A percentile compares a stretch with the other conserved stretches of the same genome.
Conservation (phyloP, 2,329 filamentous ascomycete species). For the Biscogniauxia sp. region DNA sequence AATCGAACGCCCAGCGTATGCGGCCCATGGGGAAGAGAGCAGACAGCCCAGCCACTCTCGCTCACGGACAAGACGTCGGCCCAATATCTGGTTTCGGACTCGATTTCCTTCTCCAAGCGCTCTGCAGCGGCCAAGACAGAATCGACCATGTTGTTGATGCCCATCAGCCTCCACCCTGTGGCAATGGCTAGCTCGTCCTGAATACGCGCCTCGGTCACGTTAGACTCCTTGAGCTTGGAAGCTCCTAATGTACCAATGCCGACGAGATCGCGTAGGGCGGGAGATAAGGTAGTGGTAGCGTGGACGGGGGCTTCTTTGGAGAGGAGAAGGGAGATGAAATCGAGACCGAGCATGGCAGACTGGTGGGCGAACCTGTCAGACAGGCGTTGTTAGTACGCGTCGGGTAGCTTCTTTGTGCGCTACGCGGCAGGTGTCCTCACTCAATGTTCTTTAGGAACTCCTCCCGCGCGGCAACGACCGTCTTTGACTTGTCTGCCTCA, state of each 20-base stretch:
- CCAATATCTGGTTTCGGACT: slow-evolving; percentile 85
- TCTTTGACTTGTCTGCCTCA: slow-evolving; percentile 39
- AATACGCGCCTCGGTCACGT: slow-evolving; percentile 52
- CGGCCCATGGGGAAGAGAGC: slow-evolving; percentile 68
- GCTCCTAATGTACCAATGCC: slow-evolving; percentile 73
- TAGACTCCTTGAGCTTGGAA: slow-evolving; percentile 62
- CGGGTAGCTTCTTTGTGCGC: neutral
- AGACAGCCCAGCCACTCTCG: slow-evolving; percentile 83
- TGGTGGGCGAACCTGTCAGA: slow-evolving; percentile 49
- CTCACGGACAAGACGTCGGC: slow-evolving; percentile 77
- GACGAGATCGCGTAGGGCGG: slow-evolving; percentile 65
- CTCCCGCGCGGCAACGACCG: slow-evolving; percentile 47
- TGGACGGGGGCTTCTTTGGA: slow-evolving; percentile 76
- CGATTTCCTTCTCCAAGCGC: slow-evolving; percentile 73
- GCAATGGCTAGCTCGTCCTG: slow-evolving; percentile 57
- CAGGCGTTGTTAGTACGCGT: slow-evolving; percentile 15
- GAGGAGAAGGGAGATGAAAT: slow-evolving; percentile 79
- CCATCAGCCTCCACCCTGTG: slow-evolving; percentile 75
- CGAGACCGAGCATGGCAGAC: slow-evolving; percentile 67
- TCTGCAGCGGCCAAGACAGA: slow-evolving; percentile 69
- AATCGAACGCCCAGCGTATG: slow-evolving; percentile 82
- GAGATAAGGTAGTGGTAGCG: slow-evolving; percentile 68
- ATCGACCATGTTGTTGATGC: slow-evolving; percentile 71
- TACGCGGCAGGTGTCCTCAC: slow-evolving; percentile 36
- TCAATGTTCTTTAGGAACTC: slow-evolving; percentile 59